Evolutionary conservation across 2,329 filamentous ascomycete genomes (phyloP), one percentile per base, ranked within the genome.

Genomic region (Trichoderma sp.): DNA sequence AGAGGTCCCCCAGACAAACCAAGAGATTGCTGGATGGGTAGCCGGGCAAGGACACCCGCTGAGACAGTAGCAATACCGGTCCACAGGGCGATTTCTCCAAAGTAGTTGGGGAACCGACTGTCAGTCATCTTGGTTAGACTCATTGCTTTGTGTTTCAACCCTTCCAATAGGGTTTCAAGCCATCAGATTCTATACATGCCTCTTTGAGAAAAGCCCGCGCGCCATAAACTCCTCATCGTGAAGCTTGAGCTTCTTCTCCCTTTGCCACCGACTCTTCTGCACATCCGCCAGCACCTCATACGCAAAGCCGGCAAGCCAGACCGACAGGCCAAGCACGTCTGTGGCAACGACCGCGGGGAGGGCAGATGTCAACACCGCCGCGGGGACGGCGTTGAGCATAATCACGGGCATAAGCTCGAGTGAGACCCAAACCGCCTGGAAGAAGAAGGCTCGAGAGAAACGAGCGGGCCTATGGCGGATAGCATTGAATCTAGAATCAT

Each of bases 71-170:
- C 88, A 68, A 92, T 85, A 1, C 90, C 89, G 0, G 85, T 87
- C 90, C 89, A 92, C 35, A 92, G 79, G 12, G 87, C 89, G 32
- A 82, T 84, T 76, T 92, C 89, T n/a, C 89, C 90, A 75, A 92
- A 90, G 79, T 92, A 92, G 73, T 92, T 90, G 0, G 89, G 89
- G 76, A 90, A 87, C 69, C 87, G 79, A 45, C 45, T 25, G 6
- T 45, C 34, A 42, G 19, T 22, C 22, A 45, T 34, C 17, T 15
- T 19, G 27, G n/a, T 39, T 53, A 60, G 64, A 19, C 17, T 15
- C 48, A 39, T n/a, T n/a, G 9, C 15, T 5, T 15, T n/a, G 4
- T 52, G 17, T 19, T 19, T 3, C 4, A 52, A 27, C 12, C 39
- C 32, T 25, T 13, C 29, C 19, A n/a, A 9, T 13, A 22, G 17